phyloP scores from a whole-genome alignment of 441 rosid genomes.

The Cnidoscolus chayamansa region DNA sequence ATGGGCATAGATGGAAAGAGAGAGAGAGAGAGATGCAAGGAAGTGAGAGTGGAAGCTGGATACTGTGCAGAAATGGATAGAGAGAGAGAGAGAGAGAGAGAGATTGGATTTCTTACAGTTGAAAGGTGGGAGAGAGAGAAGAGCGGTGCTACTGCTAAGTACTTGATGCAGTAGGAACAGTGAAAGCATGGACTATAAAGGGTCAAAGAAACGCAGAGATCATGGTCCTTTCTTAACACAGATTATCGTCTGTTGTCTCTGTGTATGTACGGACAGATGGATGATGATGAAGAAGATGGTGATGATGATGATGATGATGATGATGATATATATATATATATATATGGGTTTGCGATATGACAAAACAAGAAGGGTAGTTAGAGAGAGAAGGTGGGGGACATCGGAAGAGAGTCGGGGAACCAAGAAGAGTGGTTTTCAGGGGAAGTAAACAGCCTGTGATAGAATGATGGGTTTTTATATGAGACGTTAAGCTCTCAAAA shows the following conservation, averaged over 20 bases:
- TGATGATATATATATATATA: not conserved
- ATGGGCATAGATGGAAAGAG: constrained; percentile 7
- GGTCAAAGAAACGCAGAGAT: not conserved
- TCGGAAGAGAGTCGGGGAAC: not conserved
- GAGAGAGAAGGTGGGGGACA: constrained; percentile 14
- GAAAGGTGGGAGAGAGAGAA: not conserved
- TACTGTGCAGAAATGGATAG: not conserved
- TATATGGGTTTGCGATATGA: constrained; percentile 14
- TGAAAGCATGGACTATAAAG: not conserved
- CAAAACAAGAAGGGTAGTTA: not conserved
- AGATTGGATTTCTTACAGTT: not conserved
- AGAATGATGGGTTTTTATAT: constrained; percentile 1
- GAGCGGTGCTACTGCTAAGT: not conserved
- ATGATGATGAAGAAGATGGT: not conserved
- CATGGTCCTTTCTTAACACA: not conserved
- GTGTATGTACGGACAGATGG: no score
- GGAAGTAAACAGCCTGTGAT: constrained; percentile 18
- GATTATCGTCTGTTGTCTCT: not conserved
- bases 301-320: constrained; percentile 9
- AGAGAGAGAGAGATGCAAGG: not conserved
- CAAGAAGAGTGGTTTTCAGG: constrained; percentile 27
- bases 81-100: not conserved
- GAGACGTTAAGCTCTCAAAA: not conserved
- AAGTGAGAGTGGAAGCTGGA: no score
- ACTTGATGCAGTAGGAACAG: constrained; percentile 10